A percentile compares a stretch with the other conserved stretches of the same genome.
Evolutionary conservation across 2,329 filamentous ascomycete genomes (phyloP).

Genomic region (Trichoderma atrobrunneum): DNA sequence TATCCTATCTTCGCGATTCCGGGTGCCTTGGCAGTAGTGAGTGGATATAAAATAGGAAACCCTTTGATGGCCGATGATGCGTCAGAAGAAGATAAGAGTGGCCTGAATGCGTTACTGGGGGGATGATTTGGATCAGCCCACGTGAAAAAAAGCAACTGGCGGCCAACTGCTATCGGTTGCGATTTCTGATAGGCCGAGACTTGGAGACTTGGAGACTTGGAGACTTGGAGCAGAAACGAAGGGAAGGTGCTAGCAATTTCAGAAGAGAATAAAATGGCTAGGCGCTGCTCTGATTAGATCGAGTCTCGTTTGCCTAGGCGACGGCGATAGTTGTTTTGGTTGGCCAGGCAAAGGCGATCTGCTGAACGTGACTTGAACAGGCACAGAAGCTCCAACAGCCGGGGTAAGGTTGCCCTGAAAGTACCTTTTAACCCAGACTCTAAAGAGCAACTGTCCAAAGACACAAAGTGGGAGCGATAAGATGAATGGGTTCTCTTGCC

Average conservation of each 20-base stretch:
- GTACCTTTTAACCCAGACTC: constrained; percentile 3
- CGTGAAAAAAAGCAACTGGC: neutral
- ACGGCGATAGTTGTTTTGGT: neutral
- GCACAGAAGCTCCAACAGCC: constrained; percentile 7
- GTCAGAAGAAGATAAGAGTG: neutral
- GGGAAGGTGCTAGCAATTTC: constrained; percentile 4
- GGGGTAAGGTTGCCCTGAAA: constrained; percentile 6
- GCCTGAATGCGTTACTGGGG: neutral
- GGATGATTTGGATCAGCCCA: neutral
- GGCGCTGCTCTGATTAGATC: neutral
- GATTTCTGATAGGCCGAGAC: neutral
- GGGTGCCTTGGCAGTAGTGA: neutral
- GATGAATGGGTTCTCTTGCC: neutral
- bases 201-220: neutral
- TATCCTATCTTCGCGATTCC: neutral
- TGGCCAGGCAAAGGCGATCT: neutral
- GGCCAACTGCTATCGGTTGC: neutral
- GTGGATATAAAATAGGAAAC: neutral
- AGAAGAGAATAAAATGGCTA: neutral
- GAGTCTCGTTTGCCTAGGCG: neutral
- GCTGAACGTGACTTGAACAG: neutral
- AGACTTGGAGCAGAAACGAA: neutral
- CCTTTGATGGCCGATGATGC: neutral
- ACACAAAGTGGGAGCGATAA: neutral
- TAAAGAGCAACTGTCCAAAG: neutral